Conservation (phyloP, 129 eudicot genomes). For the Scalesia atractyloides region DNA sequence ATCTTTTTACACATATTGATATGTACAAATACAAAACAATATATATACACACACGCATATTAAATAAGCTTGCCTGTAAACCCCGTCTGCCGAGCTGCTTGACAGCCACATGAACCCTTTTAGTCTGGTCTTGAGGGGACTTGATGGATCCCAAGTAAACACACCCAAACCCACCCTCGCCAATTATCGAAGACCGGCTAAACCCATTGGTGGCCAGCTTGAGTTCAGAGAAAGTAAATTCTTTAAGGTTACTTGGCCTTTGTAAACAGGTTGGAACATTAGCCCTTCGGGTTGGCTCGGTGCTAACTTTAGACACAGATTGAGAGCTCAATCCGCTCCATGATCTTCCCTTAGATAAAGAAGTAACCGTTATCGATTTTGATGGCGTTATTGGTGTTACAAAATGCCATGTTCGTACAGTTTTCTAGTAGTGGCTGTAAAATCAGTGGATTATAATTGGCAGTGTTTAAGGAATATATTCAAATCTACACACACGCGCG, state of each 20-base stretch:
- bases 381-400: too few species aligned
- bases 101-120: constrained; percentile 66
- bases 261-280: constrained; percentile 42
- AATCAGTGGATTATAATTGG: too few species aligned
- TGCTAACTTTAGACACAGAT: not conserved
- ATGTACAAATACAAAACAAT: too few species aligned
- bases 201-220: constrained; percentile 57
- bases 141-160: constrained; percentile 62
- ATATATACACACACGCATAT: not conserved
- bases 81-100: constrained; percentile 77
- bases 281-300: constrained; percentile 6
- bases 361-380: not conserved
- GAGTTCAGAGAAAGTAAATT: constrained; percentile 60
- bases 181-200: constrained; percentile 32
- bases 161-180: constrained; percentile 62
- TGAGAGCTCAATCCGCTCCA: not conserved
- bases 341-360: not conserved
- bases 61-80: constrained; percentile 54
- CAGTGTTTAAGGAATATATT: too few species aligned
- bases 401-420: too few species aligned
- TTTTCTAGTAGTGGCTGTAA: too few species aligned
- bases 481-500: too few species aligned
- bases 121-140: constrained; percentile 49
- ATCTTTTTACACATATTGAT: too few species aligned
- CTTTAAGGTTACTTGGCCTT: constrained; percentile 53